phyloP scores from a whole-genome alignment of 164 flowering plant species.

The Piper betle region DNA sequence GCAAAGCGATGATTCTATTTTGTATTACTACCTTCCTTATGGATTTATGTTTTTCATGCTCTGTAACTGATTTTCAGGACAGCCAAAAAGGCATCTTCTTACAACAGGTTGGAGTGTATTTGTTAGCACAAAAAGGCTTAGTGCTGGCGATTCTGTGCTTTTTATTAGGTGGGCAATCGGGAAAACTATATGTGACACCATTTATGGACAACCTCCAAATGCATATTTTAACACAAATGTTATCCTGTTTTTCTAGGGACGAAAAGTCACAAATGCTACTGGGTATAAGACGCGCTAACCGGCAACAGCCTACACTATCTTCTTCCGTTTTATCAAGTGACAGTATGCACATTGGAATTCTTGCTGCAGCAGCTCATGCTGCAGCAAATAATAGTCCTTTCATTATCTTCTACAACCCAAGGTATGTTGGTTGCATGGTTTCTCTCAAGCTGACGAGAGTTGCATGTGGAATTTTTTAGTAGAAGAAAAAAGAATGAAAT shows the following conservation, averaged over 20 bases:
- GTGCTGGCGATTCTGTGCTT: constrained; percentile 93
- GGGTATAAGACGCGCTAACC: constrained; percentile 75
- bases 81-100: constrained; percentile 86
- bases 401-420: constrained; percentile 86
- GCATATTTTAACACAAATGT: background rate
- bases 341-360: constrained; percentile 97
- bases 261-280: constrained; percentile 77
- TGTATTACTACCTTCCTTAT: no score
- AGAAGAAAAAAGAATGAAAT: no score
- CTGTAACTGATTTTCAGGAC: constrained; percentile 37
- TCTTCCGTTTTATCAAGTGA: constrained; percentile 96
- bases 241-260: constrained; percentile 37
- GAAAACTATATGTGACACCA: background rate
- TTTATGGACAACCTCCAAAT: background rate
- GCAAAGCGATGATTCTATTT: no score
- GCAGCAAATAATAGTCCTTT: constrained; percentile 91
- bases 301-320: constrained; percentile 78
- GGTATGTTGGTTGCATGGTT: constrained; percentile 24
- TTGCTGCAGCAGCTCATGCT: constrained; percentile 99
- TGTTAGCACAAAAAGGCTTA: constrained; percentile 83
- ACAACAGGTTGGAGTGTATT: constrained; percentile 99
- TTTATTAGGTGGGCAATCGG: constrained; percentile 54
- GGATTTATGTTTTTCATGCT: no score
- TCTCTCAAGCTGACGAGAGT: background rate
- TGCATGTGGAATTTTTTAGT: no score